Evolutionary conservation across 306 rosid species (phyloP).

Genomic region (Vigna reflexopilosa): DNA sequence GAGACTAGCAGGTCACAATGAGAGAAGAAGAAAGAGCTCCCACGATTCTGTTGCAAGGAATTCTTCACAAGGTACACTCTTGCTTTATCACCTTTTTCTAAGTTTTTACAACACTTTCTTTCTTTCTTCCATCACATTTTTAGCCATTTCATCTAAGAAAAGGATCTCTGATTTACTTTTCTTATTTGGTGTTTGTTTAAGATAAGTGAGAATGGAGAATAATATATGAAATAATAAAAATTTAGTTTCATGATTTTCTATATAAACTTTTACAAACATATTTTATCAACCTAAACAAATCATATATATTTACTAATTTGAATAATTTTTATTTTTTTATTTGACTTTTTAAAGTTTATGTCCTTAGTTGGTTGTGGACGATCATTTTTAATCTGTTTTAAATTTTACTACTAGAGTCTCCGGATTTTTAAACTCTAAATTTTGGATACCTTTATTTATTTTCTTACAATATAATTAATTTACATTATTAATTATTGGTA

Average conservation of each 20-base stretch:
- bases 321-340: neutral
- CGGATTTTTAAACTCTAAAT: too few relatives aligned
- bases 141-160: neutral
- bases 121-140: neutral
- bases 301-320: neutral
- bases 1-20: conserved; percentile 95
- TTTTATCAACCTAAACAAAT: neutral
- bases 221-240: neutral
- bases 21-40: conserved; percentile 91
- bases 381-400: too few relatives aligned
- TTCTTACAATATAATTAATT: too few relatives aligned
- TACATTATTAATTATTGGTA: too few relatives aligned
- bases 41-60: conserved; percentile 69
- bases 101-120: neutral
- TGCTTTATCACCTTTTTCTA: neutral
- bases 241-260: neutral
- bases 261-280: neutral
- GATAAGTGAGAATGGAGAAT: neutral
- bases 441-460: too few relatives aligned
- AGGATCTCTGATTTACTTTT: neutral
- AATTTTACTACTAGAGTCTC: too few relatives aligned
- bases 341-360: too few relatives aligned
- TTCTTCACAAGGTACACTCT: conserved; percentile 60
- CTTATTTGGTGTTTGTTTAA: neutral
- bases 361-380: too few relatives aligned